Conservation (phyloP, 1,284 basidiomycete species). For the Rhizopogon parksii region DNA sequence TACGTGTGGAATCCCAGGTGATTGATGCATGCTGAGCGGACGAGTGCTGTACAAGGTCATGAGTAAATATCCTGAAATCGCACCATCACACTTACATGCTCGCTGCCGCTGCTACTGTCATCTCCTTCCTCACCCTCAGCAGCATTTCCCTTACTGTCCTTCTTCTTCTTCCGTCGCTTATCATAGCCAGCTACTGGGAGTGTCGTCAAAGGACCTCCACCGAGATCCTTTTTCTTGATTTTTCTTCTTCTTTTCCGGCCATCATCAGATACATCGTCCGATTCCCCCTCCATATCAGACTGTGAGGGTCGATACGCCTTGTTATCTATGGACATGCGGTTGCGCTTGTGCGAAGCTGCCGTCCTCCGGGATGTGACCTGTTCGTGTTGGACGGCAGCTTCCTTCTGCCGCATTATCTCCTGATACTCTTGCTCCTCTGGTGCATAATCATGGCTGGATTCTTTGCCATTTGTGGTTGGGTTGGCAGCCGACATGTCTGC, state of each 20-base stretch:
- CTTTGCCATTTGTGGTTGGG: constrained; percentile 31
- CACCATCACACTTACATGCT: constrained; percentile 23
- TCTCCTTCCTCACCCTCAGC: constrained; percentile 25
- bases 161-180: constrained; percentile 43
- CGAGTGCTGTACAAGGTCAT: constrained; percentile 21
- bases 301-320: constrained; percentile 66
- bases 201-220: constrained; percentile 50
- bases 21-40: constrained; percentile 23
- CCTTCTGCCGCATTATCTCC: constrained; percentile 20
- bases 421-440: constrained; percentile 60
- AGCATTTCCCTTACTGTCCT: constrained; percentile 27
- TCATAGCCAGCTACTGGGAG: constrained; percentile 63
- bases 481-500: constrained; percentile 25
- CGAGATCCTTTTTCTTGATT: constrained; percentile 48
- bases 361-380: constrained; percentile 25
- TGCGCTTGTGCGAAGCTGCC: constrained; percentile 38
- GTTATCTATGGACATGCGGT: constrained; percentile 66
- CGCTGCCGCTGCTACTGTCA: constrained; percentile 29
- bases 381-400: constrained; percentile 15
- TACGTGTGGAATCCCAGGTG: constrained; percentile 18
- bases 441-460: constrained; percentile 70
- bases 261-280: constrained; percentile 45
- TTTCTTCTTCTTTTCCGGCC: constrained; percentile 46
- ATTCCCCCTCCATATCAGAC: constrained; percentile 50
- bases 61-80: not conserved